Conservation (phyloP, 164 flowering plant species). For the Nelumbo lutea region DNA sequence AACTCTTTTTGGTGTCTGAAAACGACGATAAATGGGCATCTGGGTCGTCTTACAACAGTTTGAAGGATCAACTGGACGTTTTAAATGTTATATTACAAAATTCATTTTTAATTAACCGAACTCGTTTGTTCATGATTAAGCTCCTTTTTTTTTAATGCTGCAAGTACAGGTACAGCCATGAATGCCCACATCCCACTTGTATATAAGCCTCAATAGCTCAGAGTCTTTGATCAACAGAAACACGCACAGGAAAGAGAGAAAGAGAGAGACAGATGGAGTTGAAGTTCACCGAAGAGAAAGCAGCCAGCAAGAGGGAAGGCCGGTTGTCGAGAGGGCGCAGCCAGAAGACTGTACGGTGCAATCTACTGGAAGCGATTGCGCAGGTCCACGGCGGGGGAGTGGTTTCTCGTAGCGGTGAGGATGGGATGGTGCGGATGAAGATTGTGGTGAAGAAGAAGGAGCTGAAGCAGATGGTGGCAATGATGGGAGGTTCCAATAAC, state of each 20-base stretch:
- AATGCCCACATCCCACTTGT: no score
- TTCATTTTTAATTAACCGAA: no score
- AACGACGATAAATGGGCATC: no score
- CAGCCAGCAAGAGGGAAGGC: conserved; percentile 3
- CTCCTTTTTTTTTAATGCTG: no score
- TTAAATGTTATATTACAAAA: no score
- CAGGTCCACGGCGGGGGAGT: conserved; percentile 14
- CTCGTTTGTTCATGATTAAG: no score
- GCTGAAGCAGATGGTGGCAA: conserved; percentile 23
- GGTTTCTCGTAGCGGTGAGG: conserved; percentile 15
- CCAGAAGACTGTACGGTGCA: conserved; percentile 4
- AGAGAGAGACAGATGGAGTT: background rate
- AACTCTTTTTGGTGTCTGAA: no score
- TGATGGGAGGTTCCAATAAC: conserved; percentile 9
- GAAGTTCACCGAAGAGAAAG: conserved; percentile 5
- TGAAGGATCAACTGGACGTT: no score
- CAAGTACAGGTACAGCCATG: no score
- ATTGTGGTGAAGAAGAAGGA: conserved; percentile 32
- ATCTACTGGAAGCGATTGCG: conserved; percentile 19
- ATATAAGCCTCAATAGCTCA: conserved; percentile 13
- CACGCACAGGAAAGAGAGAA: background rate
- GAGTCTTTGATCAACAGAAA: background rate
- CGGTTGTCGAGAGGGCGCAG: background rate
- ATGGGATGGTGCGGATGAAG: conserved; percentile 34
- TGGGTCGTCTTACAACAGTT: no score